Evolutionary conservation across 139 green algal genomes (phyloP), one percentile per base, ranked within the genome.

Genomic region (Chlorella sp.): DNA sequence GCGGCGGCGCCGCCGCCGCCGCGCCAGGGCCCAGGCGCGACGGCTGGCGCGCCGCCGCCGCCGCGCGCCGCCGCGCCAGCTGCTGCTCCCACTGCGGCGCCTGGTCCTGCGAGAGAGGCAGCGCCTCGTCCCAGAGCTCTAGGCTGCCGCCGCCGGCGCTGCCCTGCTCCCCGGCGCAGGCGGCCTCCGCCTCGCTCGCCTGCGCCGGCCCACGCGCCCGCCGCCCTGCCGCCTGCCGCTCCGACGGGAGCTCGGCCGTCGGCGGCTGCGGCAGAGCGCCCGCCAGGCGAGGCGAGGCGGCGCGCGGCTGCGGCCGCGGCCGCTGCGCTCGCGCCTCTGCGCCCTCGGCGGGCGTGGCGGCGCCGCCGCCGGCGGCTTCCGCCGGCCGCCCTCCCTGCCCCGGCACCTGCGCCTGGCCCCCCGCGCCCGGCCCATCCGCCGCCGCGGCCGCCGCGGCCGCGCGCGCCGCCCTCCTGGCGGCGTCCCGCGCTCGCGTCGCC

Each of bases 401-500:
- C n/a, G n/a, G n/a, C n/a, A n/a, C n/a, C n/a, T n/a, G n/a, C n/a
- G n/a, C n/a, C n/a, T n/a, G n/a, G n/a, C n/a, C n/a, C n/a, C n/a
- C n/a, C n/a, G n/a, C n/a, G n/a, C n/a, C n/a, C n/a, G n/a, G n/a
- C n/a, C n/a, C n/a, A n/a, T n/a, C n/a, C n/a, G 36, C 23, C 5
- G 17, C 62, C n/a, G 42, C 41, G 6, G 41, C 64, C n/a, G 33
- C 71, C 7, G 71, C 42, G 15, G 55, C 27, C 62, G 25, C 33
- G 3, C 41, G 29, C 36, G 35, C 23, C 4, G 40, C 45, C 1
- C 42, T 51, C 41, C 77, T 29, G 6, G 36, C 33, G 2, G 70
- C 70, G 60, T 83, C 77, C 11, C 77, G 74, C 14, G 23, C 11
- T 1, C 46, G 53, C 19, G 77, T 83, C 9, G 56, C 70, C 3